Evolutionary conservation across 257 asterid species (phyloP), one percentile per base, ranked within the genome.

Genomic region (Solanum virginianum): DNA sequence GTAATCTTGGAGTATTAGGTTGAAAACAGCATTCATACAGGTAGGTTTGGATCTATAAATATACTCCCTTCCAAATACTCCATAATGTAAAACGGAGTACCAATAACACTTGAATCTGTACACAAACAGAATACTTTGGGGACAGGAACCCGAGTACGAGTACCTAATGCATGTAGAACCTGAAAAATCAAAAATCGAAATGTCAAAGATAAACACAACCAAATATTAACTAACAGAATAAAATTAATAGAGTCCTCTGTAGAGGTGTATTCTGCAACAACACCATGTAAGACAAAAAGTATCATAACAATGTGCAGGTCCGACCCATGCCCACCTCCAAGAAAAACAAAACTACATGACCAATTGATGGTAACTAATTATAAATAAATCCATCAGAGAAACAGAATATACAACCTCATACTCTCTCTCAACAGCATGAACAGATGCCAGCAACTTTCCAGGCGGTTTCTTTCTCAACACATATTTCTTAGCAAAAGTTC

Each of bases 351-450:
- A 26, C 43, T 6, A 65, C 17, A 6, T n/a, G 17, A 32, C 72
- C 29, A 3, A 16, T 29, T 66, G 22, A 29, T 7, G 16, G 75
- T 7, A 68, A 15, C 22, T 15, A 32, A 15, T 8, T 32, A 39
- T 39, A 69, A 4, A 36, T 69, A 69, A 69, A 69, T 36, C 26
- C 53, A 36, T 69, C 51, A 69, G 63, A 60, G 66, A 16, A 85
- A 29, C 47, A 69, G 49, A 82, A 70, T 83, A 20, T 17, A 32
- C 68, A 86, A 96, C 99, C 99, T 91, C 92, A 90, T 86, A 96
- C 90, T 96, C 98, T 90, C 99, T 93, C 91, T 96, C 99, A 83
- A 96, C 93, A 60, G 99, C 98, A 89, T 96, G 99, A 36, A 98
- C 98, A 72, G 99, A 96, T 87, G 92, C 88, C 63, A 96, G 97